Base-by-base conservation (phyloP, 306 rosid genomes). In the Quercus variabilis region DNA sequence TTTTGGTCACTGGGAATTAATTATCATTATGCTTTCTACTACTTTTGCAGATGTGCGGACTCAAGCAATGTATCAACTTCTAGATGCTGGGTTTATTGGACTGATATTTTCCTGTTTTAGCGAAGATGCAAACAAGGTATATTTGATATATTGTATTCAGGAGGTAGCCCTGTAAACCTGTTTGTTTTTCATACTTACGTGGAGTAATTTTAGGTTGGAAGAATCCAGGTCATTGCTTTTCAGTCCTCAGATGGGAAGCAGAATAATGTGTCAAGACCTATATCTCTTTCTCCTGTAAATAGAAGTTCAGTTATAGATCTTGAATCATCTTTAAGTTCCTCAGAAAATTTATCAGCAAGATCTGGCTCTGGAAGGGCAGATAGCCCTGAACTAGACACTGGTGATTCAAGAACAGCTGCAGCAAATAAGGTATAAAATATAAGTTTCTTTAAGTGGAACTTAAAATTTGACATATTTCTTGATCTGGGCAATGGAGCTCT, bases 191-290 rank as follows among this genome's bases (percentile, higher is more conserved):
- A 70, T 70, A 9, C 55, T 69, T 19, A 74, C 21, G 52, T 86
- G 79, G 71, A 59, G 69, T 33, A 52, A 80, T 73, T 80, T 74
- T 88, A 95, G 99, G 90, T 96, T 38, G 99, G 99, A 76, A 88
- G 96, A 81, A 93, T 96, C 86, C 98, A 96, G 82, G 97, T 93
- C n/a, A 96, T 96, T 87, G 99, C 98, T 54, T 93, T 96, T 82
- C 99, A 96, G 85, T 96, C 99, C 73, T 84, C 96, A 23, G 98
- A 96, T 80, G 93, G 98, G 76, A 96, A 88, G 83, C 99, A 94
- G 83, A 87, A 75, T 82, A 89, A 85, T 63, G 55, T 77, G 57
- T 82, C 86, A 76, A 85, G 88, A 79, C 90, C 90, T 64, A 56
- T 94, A 78, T 79, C 97, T 56, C 65, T 91, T 18, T 91, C 97